Conservation (phyloP, 192 early-diverging fungal species). For the Linnemannia hyalina region DNA sequence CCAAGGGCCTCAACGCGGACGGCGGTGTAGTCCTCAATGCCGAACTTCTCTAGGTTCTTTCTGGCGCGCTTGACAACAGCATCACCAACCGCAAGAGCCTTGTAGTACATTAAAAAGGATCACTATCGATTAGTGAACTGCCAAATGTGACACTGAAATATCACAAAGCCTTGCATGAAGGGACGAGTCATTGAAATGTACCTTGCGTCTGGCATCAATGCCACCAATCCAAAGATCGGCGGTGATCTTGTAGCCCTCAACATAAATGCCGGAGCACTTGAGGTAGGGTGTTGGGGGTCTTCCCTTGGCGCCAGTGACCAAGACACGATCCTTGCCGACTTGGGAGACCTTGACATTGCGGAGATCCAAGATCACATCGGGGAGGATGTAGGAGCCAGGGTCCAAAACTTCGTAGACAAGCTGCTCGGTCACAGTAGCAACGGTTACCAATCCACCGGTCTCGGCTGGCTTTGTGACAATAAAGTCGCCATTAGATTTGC, state of each 20-base stretch:
- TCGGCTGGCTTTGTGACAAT: slow-evolving; percentile 72
- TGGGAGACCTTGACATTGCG: slow-evolving; percentile 68
- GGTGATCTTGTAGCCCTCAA: slow-evolving; percentile 71
- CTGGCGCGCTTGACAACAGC: slow-evolving; percentile 65
- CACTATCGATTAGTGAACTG: background rate
- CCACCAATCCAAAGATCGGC: slow-evolving; percentile 73
- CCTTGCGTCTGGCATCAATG: slow-evolving; percentile 70
- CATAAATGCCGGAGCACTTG: slow-evolving; percentile 74
- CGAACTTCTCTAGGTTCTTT: slow-evolving; percentile 58
- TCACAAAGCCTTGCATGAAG: background rate
- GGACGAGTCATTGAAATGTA: background rate
- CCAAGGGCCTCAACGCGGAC: slow-evolving; percentile 71
- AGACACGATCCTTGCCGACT: slow-evolving; percentile 67
- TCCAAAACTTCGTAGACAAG: slow-evolving; percentile 77
- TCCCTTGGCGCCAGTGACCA: slow-evolving; percentile 72
- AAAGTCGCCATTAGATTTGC: slow-evolving; percentile 64
- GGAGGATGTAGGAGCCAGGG: slow-evolving; percentile 73
- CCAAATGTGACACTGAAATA: background rate
- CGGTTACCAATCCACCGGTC: slow-evolving; percentile 72
- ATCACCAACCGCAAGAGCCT: slow-evolving; percentile 68
- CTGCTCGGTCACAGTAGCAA: slow-evolving; percentile 72
- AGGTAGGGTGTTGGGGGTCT: slow-evolving; percentile 67
- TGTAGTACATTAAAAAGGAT: background rate
- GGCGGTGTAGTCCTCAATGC: slow-evolving; percentile 64
- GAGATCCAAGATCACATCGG: slow-evolving; percentile 75